Base-by-base conservation (phyloP, 257 asterid species). In the Plantago elongata region DNA sequence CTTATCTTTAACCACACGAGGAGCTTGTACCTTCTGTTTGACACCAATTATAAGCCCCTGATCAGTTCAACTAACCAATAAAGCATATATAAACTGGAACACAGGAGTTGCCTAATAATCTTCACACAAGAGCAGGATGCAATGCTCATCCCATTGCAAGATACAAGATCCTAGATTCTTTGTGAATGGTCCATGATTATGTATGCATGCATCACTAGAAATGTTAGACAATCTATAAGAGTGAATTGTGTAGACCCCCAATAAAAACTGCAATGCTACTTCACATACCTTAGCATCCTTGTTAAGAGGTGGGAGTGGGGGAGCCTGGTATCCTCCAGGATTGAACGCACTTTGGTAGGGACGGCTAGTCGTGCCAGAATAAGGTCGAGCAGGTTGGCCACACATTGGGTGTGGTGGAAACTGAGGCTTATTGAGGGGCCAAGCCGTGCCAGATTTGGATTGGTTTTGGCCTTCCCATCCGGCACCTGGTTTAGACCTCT, bases 11-110 rank as follows among this genome's bases (percentile, higher is more conserved):
- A 15, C 37, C 22, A n/a, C 8, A 34, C 42, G 63, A 42, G 34
- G 42, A 18, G 63, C 14, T 58, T 58, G 46, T 47, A 11, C 34
- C 13, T n/a, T 58, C 48, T 38, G 63, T 16, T 14, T 58, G 30
- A 30, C 15, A 14, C 29, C 11, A 9, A 13, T 58, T 58, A 18
- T 45, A 9, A 12, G 22, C 63, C 50, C 14, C 63, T 7, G 9
- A 5, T 15, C 50, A 14, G 9, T 42, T 38, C 10, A 9, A 22
- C 16, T 14, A 4, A 47, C 49, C 63, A 55, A 55, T 40, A 34
- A 55, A 30, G 27, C 27, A 22, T 22, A 22, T 22, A 22, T 22
- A 22, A 30, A n/a, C 44, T 55, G 7, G 9, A 17, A 51, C 30
- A 13, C 9, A 5, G 7, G 34, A 56, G 18, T 56, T 12, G 29